Conservation (phyloP, 2,329 filamentous ascomycete species). For the Ceratocystis variospora region DNA sequence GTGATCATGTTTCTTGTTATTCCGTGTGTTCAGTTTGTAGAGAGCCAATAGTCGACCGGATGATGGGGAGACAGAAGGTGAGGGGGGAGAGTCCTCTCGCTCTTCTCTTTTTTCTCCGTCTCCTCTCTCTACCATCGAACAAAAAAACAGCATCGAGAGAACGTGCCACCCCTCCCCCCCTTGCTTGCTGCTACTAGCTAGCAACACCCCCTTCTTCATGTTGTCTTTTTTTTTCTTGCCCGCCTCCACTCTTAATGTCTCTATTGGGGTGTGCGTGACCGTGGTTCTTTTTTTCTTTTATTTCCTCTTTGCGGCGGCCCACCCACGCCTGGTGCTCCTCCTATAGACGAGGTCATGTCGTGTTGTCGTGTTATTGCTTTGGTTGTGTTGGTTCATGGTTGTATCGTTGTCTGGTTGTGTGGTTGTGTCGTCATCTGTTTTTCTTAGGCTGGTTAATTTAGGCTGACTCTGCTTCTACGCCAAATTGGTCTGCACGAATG, state of each 20-base stretch:
- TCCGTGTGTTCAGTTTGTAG: background rate
- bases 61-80: background rate
- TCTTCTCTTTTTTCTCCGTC: background rate
- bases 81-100: background rate
- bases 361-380: background rate
- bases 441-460: background rate
- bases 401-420: background rate
- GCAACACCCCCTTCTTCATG: background rate
- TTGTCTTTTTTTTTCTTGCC: background rate
- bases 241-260: background rate
- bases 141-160: background rate
- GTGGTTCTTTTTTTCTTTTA: background rate
- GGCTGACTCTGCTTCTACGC: background rate
- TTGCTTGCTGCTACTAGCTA: background rate
- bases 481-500: background rate
- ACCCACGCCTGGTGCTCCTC: background rate
- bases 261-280: constrained; percentile 2
- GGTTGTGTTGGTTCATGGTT: too few relatives aligned
- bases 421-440: constrained; percentile 2
- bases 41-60: background rate
- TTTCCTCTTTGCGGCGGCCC: background rate
- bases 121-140: background rate
- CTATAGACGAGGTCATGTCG: background rate
- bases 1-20: constrained; percentile 4
- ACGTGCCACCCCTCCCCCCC: constrained; percentile 4